Evolutionary conservation across 257 asterid species (phyloP), one percentile per base, ranked within the genome.

Genomic region (Gentiana macrophylla): DNA sequence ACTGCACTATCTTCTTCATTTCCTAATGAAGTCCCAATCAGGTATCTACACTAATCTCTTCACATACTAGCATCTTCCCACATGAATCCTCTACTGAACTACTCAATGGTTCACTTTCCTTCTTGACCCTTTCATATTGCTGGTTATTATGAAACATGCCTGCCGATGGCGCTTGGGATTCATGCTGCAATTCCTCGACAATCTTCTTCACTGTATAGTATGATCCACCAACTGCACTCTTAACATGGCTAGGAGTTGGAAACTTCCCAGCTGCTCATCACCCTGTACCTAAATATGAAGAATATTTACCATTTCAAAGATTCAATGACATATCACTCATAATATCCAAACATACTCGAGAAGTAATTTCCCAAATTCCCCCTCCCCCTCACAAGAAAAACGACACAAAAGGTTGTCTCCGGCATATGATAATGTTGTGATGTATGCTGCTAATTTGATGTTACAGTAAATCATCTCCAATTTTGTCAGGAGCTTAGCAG

Each of bases 201-300:
- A 83, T 56, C 70, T 60, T 54, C 64, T 73, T 82, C 53, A 78
- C 62, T 41, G 54, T 1, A 62, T 91, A 86, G 71, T 57, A 82
- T 55, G 74, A 60, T 43, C 97, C 97, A 60, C 97, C 94, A 47
- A 66, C 77, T 74, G 66, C 73, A 59, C 70, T 79, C 52, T 5
- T 3, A 50, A 80, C 78, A 53, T 10, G 44, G 6, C 63, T 24
- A 62, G 35, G 34, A 52, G 88, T 44, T 44, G 97, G 95, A 76
- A 84, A 89, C 71, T 86, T 86, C 79, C 97, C 97, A 4, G 67
- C 80, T 10, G 67, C 80, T 81, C 73, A 75, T 58, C 69, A 69
- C 74, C 81, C 78, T 80, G 72, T 83, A 86, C 69, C 97, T 84
- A 81, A 74, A 56, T 55, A 46, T 8, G 32, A 50, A 41, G 43